phyloP scores from a whole-genome alignment of 345 rosid species.

The Boechera retrofracta region DNA sequence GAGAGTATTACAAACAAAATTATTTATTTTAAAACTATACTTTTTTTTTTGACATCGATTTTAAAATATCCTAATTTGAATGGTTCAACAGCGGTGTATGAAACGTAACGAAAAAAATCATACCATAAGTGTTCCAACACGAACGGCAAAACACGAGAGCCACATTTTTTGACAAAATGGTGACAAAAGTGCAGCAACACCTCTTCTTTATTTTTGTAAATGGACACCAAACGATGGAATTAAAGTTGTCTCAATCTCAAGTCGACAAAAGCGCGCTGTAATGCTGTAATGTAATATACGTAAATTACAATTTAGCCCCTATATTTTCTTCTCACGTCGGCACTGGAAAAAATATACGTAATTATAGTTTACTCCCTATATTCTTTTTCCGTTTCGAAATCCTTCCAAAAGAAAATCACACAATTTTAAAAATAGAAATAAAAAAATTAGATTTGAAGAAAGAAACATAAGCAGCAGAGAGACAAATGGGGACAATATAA shows the following conservation, averaged over 20 bases:
- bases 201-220: no score
- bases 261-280: not conserved
- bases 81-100: not conserved
- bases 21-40: no score
- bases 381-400: not conserved
- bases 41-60: no score
- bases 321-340: not conserved
- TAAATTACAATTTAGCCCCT: not conserved
- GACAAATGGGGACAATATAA: slow-evolving; percentile 10
- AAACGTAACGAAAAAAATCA: not conserved
- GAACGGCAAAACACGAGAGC: not conserved
- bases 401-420: not conserved
- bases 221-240: not conserved
- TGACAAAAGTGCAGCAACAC: slow-evolving; percentile 3
- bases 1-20: no score
- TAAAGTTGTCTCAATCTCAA: not conserved
- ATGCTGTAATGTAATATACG: not conserved
- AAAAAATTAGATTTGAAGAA: not conserved
- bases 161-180: slow-evolving; percentile 12
- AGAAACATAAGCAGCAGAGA: not conserved
- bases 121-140: not conserved
- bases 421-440: slow-evolving; percentile 2
- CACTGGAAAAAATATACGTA: not conserved
- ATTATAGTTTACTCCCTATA: slow-evolving; percentile 4
- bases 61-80: not conserved